Base-by-base conservation (phyloP, 352 stramenopile species). In the Phytophthora hybrid region DNA sequence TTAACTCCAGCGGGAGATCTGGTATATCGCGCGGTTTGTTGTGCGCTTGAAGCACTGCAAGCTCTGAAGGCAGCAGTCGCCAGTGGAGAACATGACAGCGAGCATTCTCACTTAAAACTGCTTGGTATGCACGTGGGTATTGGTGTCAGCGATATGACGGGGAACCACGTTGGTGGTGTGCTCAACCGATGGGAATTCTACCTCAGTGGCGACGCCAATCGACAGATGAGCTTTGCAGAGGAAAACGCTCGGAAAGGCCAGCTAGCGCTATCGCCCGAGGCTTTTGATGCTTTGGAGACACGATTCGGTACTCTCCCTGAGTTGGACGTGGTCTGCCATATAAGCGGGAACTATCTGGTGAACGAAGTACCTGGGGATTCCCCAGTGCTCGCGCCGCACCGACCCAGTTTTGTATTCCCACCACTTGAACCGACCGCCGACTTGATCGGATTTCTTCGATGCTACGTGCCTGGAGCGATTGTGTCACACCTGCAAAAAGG, bases 131-230 rank as follows among this genome's bases (percentile, higher is more conserved):
- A 97, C 57, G 84, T 96, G 10, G 89, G 91, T 31, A 89, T 97
- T 64, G 91, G 91, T 4, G 83, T 88, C 7, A 95, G 90, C 63
- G 67, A 83, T 31, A 76, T 97, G 47, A 89, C 88, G 0, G 86
- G 84, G 1, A 94, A 94, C 58, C 88, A 96, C 68, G 87, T 97
- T 2, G 91, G 91, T 2, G 91, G 91, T 4, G 78, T 96, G 11
- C 65, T 93, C 6, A 87, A 95, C 51, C 84, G 90, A 0, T 97
- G 89, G 89, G 91, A 97, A 59, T 97, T 97, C 62, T 96, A 96
- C 59, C 59, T 97, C 14, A 90, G 86, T 13, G 91, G 91, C 26
- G 83, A 93, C 44, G 90, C 87, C n/a, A 95, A 94, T 53, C 58
- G 86, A 0, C 88, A 97, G 46, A 94, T 95, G 84, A 93, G 86